These are phyloP conservation scores for Herpetomonas muscarum DNA, from an alignment of 208 protist species.

Conservation along the genomic window DNA sequence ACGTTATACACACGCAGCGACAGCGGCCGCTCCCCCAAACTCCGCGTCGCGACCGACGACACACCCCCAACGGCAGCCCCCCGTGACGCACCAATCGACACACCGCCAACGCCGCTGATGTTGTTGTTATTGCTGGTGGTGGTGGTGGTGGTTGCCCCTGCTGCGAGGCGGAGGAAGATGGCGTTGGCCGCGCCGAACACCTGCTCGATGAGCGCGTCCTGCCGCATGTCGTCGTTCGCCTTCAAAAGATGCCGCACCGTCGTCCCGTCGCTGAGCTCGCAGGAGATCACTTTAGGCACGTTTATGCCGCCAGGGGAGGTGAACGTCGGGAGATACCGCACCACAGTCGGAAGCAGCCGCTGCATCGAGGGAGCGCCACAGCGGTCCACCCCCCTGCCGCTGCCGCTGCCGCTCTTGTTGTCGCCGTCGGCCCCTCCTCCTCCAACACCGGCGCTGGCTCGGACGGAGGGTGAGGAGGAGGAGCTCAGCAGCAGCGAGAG, in stretches of 20 bases:
- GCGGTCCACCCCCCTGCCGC: too few relatives aligned
- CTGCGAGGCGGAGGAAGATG: constrained; percentile 62
- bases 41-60: not conserved
- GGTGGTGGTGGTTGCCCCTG: constrained; percentile 1
- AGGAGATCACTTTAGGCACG: constrained; percentile 90
- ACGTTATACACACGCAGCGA: constrained; percentile 93
- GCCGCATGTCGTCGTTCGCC: constrained; percentile 91
- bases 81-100: not conserved
- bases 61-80: not conserved
- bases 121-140: not conserved
- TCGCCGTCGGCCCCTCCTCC: not conserved
- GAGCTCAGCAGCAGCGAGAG: too few relatives aligned
- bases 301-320: constrained; percentile 92
- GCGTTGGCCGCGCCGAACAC: constrained; percentile 85
- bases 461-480: too few relatives aligned
- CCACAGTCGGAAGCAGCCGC: constrained; percentile 24
- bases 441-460: not conserved
- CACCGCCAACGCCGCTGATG: not conserved
- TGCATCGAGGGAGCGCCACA: too few relatives aligned
- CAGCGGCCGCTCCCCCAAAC: constrained; percentile 7
- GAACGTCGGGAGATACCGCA: constrained; percentile 62
- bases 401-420: not conserved
- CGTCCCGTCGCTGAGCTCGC: constrained; percentile 76
- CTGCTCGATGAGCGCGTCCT: constrained; percentile 97
- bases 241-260: constrained; percentile 88